Evolutionary conservation across 2,329 filamentous ascomycete species (phyloP), one percentile per base, ranked within the genome.

Genomic region (Ramularia collo-cygni): DNA sequence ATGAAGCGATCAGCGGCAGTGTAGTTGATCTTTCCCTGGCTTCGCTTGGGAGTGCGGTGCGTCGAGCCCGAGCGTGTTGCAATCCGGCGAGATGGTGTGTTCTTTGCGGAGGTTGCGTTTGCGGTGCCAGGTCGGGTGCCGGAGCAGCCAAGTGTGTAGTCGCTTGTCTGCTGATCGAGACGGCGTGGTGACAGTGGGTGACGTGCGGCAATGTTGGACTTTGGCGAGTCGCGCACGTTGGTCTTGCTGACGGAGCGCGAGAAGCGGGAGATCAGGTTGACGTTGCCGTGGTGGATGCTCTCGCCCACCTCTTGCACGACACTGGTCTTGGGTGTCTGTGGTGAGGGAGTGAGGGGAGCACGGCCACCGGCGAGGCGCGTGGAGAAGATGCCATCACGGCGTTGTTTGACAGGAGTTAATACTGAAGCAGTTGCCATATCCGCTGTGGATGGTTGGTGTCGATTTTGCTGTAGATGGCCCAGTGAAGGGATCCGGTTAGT

Each of bases 261-360:
- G 59, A 95, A 83, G 60, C 88, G 83, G 45, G 85, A 75, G 50
- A 85, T 77, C 43, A 94, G 72, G 65, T 88, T 89, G 50, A 81
- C 83, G 47, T 82, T 79, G 64, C 64, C 62, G 56, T 70, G 92
- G 61, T 70, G 92, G 45, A 87, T 80, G 6, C 87, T 87, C 68
- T 87, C 84, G 50, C 72, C 30, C 52, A 65, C 59, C 64, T 54
- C 62, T 67, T 65, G 60, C 66, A 66, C 63, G 74, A 68, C 59
- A 66, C 75, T 62, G 63, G 76, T 67, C 75, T 83, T 67, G 42
- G 72, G 70, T 28, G 87, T 86, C 53, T 81, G 79, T 43, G 92
- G 92, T 42, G 90, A 96, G 21, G 92, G 90, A 3, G 90, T 95
- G 61, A 98, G 71, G 55, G 92, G 89, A 75, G 94, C 89, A 48